A percentile compares a stretch with the other conserved stretches of the same genome.
phyloP scores from a whole-genome alignment of 441 rosid species.

The Adansonia madagascariensis region DNA sequence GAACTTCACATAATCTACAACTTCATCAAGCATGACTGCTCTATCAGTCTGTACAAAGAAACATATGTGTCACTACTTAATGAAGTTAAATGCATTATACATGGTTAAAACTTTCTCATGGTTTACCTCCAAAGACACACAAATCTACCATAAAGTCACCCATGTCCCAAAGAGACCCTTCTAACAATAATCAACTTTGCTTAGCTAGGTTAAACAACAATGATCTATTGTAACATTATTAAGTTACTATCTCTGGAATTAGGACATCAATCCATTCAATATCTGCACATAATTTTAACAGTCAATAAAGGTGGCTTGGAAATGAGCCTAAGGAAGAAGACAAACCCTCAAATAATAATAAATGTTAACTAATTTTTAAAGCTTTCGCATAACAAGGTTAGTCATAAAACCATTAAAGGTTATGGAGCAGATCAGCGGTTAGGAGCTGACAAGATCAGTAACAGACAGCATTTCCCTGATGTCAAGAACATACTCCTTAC shows the following conservation, averaged over 20 bases:
- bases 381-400: constrained; percentile 2
- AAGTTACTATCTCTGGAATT: not conserved
- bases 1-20: constrained; percentile 98
- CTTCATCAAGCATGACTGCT: constrained; percentile 98
- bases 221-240: not conserved
- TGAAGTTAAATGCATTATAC: not conserved
- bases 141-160: constrained; percentile 21
- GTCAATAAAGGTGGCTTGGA: not conserved
- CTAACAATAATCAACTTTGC: not conserved
- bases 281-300: not conserved
- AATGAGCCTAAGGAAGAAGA: not conserved
- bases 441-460: constrained; percentile 1
- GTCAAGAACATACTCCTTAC: not conserved
- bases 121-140: constrained; percentile 4
- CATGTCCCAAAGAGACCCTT: constrained; percentile 4
- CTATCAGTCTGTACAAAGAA: constrained; percentile 75
- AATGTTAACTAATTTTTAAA: not conserved
- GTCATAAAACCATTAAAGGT: constrained; percentile 9
- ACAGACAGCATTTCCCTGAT: constrained; percentile 3
- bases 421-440: not conserved
- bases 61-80: not conserved
- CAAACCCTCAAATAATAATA: not conserved
- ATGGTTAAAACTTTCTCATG: not conserved
- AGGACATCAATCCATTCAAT: not conserved
- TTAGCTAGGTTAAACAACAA: not conserved